phyloP scores from a whole-genome alignment of 805 yeast genomes.

The Wickerhamomyces sydowiorum region DNA sequence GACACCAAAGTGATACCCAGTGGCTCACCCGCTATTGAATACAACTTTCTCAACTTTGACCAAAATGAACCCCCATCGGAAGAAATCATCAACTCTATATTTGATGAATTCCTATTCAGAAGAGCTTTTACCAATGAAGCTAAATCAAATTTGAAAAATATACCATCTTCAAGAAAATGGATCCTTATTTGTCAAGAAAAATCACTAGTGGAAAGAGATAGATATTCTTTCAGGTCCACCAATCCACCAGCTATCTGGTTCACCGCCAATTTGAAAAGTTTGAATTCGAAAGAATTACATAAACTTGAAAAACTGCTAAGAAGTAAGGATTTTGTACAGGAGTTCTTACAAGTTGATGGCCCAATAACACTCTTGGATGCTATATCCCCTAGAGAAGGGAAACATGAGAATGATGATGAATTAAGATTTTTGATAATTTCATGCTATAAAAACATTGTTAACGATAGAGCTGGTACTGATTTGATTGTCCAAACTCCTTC shows the following conservation, averaged over 20 bases:
- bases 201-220: background rate
- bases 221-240: background rate
- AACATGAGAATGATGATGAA: slow-evolving; percentile 37
- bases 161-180: slow-evolving; percentile 20
- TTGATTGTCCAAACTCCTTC: slow-evolving; percentile 18
- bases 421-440: slow-evolving; percentile 44
- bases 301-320: slow-evolving; percentile 19
- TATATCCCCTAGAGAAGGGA: slow-evolving; percentile 22
- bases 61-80: slow-evolving; percentile 22
- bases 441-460: slow-evolving; percentile 47
- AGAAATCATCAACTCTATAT: slow-evolving; percentile 18
- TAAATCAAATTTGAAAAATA: slow-evolving; percentile 8
- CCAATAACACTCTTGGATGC: slow-evolving; percentile 40
- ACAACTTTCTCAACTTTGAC: slow-evolving; percentile 21
- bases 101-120: slow-evolving; percentile 11
- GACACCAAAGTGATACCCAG: background rate
- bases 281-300: slow-evolving; percentile 16
- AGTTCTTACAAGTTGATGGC: slow-evolving; percentile 46
- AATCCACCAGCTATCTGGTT: slow-evolving; percentile 16
- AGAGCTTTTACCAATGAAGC: slow-evolving; percentile 20
- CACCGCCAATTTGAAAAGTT: slow-evolving; percentile 7
- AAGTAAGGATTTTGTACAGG: slow-evolving; percentile 22
- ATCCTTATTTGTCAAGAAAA: slow-evolving; percentile 22
- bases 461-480: slow-evolving; percentile 18
- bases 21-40: slow-evolving; percentile 5